Base-by-base conservation (phyloP, 2,329 filamentous ascomycete genomes). In the Phyllosticta citribraziliensis region DNA sequence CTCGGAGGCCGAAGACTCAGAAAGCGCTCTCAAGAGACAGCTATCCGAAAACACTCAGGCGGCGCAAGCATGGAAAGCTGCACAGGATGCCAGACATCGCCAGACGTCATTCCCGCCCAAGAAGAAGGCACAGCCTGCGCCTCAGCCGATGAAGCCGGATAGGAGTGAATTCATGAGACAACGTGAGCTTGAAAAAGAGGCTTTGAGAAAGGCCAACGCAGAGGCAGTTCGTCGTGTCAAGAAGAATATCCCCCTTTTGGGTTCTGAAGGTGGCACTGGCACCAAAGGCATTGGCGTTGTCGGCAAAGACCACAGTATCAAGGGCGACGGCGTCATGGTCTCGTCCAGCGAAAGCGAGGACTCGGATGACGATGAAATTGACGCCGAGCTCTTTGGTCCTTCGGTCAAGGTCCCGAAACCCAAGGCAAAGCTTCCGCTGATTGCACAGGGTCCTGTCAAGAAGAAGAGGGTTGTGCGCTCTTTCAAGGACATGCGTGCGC, bases 401-500 rank as follows among this genome's bases (percentile, higher is more conserved):
- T 76, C 57, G 62, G 82, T 84, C 70, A 77, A 79, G 61, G 40
- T n/a, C n/a, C 40, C 40, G 14, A 80, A 79, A 20, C 67, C 70
- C 11, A 72, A 69, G 60, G 72, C 71, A 2, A 74, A 72, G 58
- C 62, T 72, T 1, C 65, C 83, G 77, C 64, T 77, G 77, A 79
- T 84, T 68, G 79, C 82, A 56, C 82, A 84, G 52, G 86, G 85
- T 14, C 93, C 93, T 0, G 85, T 95, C 61, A 93, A 91, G 75
- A 96, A 97, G 76, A 79, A 84, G 66, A 89, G 90, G 71, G 84
- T 91, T 57, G 80, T 87, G 64, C 85, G 93, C 56, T 93, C 91
- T 17, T 85, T 88, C 54, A 96, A 96, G 74, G 94, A 99, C 74
- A 93, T 97, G 85, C 88, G 93, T 67, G 93, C 94, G 65, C 88